A percentile compares a stretch with the other conserved stretches of the same genome.
Conservation (phyloP, 192 early-diverging fungal genomes). For the Radiomyces spectabilis region DNA sequence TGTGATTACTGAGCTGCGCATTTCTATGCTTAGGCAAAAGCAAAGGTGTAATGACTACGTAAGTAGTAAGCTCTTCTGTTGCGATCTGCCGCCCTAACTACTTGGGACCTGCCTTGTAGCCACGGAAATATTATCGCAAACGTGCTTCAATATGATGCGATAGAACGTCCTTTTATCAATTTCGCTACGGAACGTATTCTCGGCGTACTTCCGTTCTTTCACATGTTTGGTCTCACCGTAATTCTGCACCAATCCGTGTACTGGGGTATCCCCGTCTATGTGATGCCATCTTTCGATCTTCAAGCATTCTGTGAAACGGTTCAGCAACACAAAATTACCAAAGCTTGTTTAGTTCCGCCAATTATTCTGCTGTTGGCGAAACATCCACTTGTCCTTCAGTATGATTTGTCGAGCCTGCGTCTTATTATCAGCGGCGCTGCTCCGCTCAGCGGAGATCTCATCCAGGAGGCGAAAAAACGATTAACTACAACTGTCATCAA, state of each 20-base stretch:
- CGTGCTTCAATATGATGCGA: constrained; percentile 4
- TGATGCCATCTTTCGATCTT: constrained; percentile 59
- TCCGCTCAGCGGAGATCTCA: constrained; percentile 51
- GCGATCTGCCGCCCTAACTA: too few relatives aligned
- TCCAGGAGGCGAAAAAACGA: constrained; percentile 20
- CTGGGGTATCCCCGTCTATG: constrained; percentile 33
- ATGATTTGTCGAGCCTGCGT: constrained; percentile 47
- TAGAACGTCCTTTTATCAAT: neutral
- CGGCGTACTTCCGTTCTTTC: constrained; percentile 27
- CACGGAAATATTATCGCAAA: constrained; percentile 27
- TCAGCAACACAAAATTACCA: constrained; percentile 56
- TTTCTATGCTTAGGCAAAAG: too few relatives aligned
- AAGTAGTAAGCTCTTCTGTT: neutral
- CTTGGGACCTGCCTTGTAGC: constrained; percentile 6
- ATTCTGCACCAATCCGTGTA: constrained; percentile 10
- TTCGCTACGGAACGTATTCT: constrained; percentile 6
- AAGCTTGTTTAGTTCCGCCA: constrained; percentile 76
- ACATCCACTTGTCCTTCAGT: constrained; percentile 54
- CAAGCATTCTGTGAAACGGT: constrained; percentile 61
- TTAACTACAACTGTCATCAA: constrained; percentile 28
- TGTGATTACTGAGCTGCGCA: too few relatives aligned
- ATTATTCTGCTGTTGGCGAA: constrained; percentile 62
- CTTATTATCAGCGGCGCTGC: constrained; percentile 56
- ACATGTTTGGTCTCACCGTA: constrained; percentile 17
- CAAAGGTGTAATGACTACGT: constrained; percentile 34